Conservation (phyloP, 108 stramenopile species). For the Schizochytrium sp. region DNA sequence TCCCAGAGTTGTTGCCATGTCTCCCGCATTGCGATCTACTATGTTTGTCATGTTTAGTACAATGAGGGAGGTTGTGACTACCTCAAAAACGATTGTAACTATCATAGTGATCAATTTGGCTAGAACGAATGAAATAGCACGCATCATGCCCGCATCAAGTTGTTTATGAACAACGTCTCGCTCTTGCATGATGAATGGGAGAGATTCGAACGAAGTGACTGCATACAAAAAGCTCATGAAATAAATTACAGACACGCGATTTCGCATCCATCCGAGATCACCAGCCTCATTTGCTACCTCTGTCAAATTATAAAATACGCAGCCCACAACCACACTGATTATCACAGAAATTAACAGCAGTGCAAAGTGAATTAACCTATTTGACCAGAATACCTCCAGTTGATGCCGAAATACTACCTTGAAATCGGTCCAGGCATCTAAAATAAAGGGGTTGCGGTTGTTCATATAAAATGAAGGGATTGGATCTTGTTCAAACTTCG, state of each 20-base stretch:
- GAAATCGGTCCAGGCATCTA: conserved; percentile 28
- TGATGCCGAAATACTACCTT: neutral
- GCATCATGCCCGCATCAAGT: conserved; percentile 85
- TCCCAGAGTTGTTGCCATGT: neutral
- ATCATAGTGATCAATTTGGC: neutral
- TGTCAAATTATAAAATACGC: conserved; percentile 65
- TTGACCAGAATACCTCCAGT: neutral
- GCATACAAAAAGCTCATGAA: neutral
- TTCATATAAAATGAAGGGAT: neutral
- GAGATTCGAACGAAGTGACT: neutral
- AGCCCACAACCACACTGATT: conserved; percentile 78
- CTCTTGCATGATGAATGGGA: conserved; percentile 67
- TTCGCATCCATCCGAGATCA: neutral
- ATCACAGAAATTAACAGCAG: conserved; percentile 71
- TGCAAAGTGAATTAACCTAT: neutral
- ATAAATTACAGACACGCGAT: neutral
- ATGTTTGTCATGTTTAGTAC: neutral
- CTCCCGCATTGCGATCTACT: neutral
- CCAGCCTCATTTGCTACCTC: neutral
- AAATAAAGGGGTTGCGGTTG: neutral
- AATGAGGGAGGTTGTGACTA: neutral
- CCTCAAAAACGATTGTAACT: neutral
- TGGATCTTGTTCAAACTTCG: neutral
- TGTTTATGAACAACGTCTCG: conserved; percentile 88
- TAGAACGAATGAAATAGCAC: conserved; percentile 68